Conservation (phyloP, 768 basidiomycete genomes). For the Pleurotus tuoliensis region DNA sequence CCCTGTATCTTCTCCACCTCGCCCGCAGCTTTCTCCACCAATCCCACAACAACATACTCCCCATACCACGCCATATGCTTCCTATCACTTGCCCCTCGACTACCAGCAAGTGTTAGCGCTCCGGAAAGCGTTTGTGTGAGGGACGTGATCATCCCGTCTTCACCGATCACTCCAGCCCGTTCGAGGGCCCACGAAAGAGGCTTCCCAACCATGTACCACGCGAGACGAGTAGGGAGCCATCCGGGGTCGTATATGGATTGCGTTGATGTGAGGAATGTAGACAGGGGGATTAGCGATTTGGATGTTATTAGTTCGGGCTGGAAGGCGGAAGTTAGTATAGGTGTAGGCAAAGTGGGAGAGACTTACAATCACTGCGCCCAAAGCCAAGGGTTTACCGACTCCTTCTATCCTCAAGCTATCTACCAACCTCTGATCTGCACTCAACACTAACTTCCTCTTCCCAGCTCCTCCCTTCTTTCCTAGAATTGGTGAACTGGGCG, state of each 20-base stretch:
- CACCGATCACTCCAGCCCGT: slow-evolving; percentile 69
- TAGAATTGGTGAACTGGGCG: too few relatives aligned
- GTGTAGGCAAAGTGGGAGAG: background rate
- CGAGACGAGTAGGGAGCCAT: slow-evolving; percentile 63
- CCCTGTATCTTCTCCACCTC: slow-evolving; percentile 42
- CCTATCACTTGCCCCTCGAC: background rate
- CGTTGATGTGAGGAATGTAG: slow-evolving; percentile 51
- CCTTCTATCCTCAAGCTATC: slow-evolving; percentile 63
- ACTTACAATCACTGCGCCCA: slow-evolving; percentile 74
- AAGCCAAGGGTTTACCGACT: slow-evolving; percentile 70
- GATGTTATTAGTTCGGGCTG: slow-evolving; percentile 54
- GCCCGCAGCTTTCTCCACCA: slow-evolving; percentile 67
- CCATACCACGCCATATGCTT: slow-evolving; percentile 49
- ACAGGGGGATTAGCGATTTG: slow-evolving; percentile 41
- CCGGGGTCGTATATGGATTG: slow-evolving; percentile 66
- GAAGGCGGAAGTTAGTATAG: slow-evolving; percentile 11
- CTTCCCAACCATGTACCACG: slow-evolving; percentile 66
- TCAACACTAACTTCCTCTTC: slow-evolving; percentile 52
- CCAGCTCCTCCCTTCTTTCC: background rate
- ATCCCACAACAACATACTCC: slow-evolving; percentile 63
- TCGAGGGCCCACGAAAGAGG: slow-evolving; percentile 88
- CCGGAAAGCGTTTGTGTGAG: slow-evolving; percentile 17
- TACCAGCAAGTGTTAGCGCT: slow-evolving; percentile 13
- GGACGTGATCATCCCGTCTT: slow-evolving; percentile 38
- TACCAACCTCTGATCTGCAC: slow-evolving; percentile 47